A percentile compares a stretch with the other conserved stretches of the same genome.
phyloP scores from a whole-genome alignment of 345 rosid genomes.

The Citrus reticulata region DNA sequence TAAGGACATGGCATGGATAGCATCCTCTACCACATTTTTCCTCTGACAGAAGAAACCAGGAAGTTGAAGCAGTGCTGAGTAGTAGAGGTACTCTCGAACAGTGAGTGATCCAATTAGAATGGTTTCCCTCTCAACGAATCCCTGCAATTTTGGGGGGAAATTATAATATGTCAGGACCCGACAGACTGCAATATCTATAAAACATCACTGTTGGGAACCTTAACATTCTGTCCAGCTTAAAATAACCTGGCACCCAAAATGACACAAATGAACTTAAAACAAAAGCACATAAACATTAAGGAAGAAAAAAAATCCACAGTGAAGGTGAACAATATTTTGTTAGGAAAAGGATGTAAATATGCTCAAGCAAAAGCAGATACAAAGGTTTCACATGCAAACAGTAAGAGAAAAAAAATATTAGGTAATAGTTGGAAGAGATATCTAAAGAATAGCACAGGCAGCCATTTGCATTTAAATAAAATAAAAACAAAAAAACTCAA shows the following conservation, averaged over 20 bases:
- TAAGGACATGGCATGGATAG: slow-evolving; percentile 95
- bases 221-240: background rate
- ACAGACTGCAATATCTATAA: background rate
- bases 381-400: background rate
- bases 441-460: background rate
- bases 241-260: background rate
- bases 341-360: background rate
- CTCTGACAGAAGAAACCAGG: slow-evolving; percentile 94
- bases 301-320: background rate
- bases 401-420: background rate
- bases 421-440: background rate
- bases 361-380: background rate
- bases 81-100: slow-evolving; percentile 85
- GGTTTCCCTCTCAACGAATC: slow-evolving; percentile 87
- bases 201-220: background rate
- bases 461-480: background rate
- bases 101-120: slow-evolving; percentile 84
- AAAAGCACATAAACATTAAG: background rate
- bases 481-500: background rate
- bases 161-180: slow-evolving; percentile 13
- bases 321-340: background rate
- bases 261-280: background rate
- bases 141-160: slow-evolving; percentile 40
- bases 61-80: slow-evolving; percentile 95
- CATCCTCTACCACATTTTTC: slow-evolving; percentile 93